phyloP scores from a whole-genome alignment of 2,329 filamentous ascomycete species.

The Zymoseptoria ardabiliae region DNA sequence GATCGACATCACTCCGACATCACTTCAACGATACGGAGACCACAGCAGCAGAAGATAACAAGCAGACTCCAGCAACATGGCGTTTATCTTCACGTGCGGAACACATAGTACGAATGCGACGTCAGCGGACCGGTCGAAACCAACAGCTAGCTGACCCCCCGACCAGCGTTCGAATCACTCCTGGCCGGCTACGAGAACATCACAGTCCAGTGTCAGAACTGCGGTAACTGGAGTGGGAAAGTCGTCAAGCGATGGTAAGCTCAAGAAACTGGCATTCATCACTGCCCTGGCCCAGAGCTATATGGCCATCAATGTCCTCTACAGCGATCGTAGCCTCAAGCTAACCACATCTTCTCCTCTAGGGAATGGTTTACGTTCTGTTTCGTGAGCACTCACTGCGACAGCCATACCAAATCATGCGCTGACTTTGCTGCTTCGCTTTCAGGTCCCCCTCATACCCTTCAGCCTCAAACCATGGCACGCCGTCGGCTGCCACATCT shows the following conservation, averaged over 20 bases:
- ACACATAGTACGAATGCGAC: conserved; percentile 36
- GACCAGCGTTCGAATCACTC: conserved; percentile 38
- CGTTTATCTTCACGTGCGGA: conserved; percentile 45
- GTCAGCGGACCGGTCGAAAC: background rate
- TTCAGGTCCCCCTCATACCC: conserved; percentile 58
- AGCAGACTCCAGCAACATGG: conserved; percentile 14
- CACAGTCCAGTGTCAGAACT: conserved; percentile 46
- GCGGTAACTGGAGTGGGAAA: conserved; percentile 42
- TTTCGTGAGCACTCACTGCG: conserved; percentile 5
- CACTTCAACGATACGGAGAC: background rate
- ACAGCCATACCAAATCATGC: no score
- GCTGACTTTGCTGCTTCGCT: background rate
- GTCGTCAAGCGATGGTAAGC: conserved; percentile 39
- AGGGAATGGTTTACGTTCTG: conserved; percentile 60
- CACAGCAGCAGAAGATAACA: background rate
- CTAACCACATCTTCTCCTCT: background rate
- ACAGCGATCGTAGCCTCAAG: background rate
- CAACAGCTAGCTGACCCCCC: background rate
- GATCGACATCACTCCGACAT: background rate
- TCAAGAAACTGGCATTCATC: background rate
- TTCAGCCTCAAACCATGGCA: conserved; percentile 50
- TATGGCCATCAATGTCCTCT: conserved; percentile 8
- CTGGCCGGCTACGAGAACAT: conserved; percentile 44
- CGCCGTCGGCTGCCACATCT: conserved; percentile 67
- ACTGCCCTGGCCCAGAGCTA: background rate